phyloP scores from a whole-genome alignment of 1,284 basidiomycete species.

The Anthracocystis panici-leucophaei region DNA sequence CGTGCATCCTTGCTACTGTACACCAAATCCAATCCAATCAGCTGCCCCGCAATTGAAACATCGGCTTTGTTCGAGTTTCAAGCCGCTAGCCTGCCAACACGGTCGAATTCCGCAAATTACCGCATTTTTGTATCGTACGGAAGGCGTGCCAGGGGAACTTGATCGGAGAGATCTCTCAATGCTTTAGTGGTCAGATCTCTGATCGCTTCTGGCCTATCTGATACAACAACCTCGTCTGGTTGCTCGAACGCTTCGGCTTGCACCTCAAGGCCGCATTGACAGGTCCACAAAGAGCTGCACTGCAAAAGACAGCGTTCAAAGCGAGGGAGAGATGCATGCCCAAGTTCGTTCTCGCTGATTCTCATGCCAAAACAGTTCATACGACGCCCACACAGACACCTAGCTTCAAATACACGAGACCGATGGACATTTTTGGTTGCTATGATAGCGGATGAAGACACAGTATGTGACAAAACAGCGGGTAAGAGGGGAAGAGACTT shows the following conservation, averaged over 20 bases:
- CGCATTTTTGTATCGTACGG: conserved; percentile 17
- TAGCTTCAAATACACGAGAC: not conserved
- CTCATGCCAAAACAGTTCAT: not conserved
- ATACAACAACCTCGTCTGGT: no score
- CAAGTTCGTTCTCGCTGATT: no score
- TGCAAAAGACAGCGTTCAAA: no score
- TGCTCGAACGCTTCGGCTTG: no score
- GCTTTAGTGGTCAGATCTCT: not conserved
- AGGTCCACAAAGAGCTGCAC: no score
- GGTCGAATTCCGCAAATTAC: conserved; percentile 35
- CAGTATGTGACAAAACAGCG: conserved; percentile 44
- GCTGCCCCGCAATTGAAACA: conserved; percentile 39
- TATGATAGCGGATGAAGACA: conserved; percentile 31
- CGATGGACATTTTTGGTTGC: conserved; percentile 39
- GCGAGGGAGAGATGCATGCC: not conserved
- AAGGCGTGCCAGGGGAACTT: no score
- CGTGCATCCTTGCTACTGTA: not conserved
- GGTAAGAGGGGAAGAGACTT: conserved; percentile 7
- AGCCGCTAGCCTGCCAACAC: not conserved
- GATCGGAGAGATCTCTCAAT: not conserved
- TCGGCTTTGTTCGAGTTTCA: conserved; percentile 31
- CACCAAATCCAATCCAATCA: conserved; percentile 29
- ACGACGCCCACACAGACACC: not conserved
- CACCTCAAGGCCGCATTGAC: no score
- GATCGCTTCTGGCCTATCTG: no score